Evolutionary conservation across 1,284 basidiomycete species (phyloP), one percentile per base, ranked within the genome.

Genomic region (Sporisorium graminicola): DNA sequence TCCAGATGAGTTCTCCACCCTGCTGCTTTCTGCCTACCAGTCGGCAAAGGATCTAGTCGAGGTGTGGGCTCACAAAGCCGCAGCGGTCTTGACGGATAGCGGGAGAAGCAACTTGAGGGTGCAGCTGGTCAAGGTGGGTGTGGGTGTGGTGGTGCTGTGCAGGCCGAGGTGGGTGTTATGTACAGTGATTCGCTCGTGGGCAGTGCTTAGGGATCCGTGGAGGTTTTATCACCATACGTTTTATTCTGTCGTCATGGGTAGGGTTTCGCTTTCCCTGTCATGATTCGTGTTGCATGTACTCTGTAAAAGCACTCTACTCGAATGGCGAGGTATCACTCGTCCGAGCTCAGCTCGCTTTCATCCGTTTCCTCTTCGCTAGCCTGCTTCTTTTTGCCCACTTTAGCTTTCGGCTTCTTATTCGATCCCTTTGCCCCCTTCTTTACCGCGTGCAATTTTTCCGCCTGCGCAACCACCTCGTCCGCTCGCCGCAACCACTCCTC

Each of bases 401-500:
- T 56, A 2, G 47, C 13, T 13, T 58, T 56, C 3, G 47, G n/a
- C 46, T 58, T 63, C 49, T 69, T 61, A 3, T 9, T 18, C 5
- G 51, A 4, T 2, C 20, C 22, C 29, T 35, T 27, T 18, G 35
- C 27, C 6, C 16, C 49, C 42, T 65, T 72, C 44, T 72, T 72
- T 1, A 29, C 27, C 6, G 52, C 44, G n/a, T 60, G 54, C 31
- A 64, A 7, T 3, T 16, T 50, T 8, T 65, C 58, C 6, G 64
- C 67, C 16, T 66, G 53, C n/a, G 31, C 49, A 5, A 69, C 26
- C 10, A 72, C 50, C 18, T 5, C 22, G 22, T 66, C 64, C 3
- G 64, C 73, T 27, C 54, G 50, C 6, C 33, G n/a, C 6, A 72
- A 27, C 74, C 64, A 67, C 9, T 56, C 58, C 26, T 72, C 65